Evolutionary conservation across 1,284 basidiomycete genomes (phyloP).

Genomic region (Heimioporus retisporus): DNA sequence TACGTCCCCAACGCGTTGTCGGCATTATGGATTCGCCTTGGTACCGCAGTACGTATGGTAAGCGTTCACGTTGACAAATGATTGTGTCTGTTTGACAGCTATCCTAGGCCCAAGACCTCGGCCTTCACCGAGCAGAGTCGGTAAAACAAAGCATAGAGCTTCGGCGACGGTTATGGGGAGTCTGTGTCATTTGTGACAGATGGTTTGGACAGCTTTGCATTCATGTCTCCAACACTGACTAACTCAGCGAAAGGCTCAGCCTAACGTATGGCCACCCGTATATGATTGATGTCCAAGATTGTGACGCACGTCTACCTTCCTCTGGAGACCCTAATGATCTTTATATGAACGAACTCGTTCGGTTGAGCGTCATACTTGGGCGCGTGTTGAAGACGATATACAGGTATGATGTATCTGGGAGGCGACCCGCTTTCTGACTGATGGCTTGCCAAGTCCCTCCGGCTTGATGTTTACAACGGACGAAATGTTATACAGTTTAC

Average conservation of each 20-base stretch:
- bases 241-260: slow-evolving; percentile 65
- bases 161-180: slow-evolving; percentile 89
- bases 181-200: slow-evolving; percentile 91
- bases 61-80: slow-evolving; percentile 33
- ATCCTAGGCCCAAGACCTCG: slow-evolving; percentile 89
- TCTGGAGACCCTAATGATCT: slow-evolving; percentile 78
- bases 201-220: slow-evolving; percentile 64
- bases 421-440: slow-evolving; percentile 11
- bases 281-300: slow-evolving; percentile 95
- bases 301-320: slow-evolving; percentile 90
- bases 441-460: slow-evolving; percentile 69
- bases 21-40: slow-evolving; percentile 81
- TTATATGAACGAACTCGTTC: slow-evolving; percentile 89
- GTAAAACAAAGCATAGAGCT: slow-evolving; percentile 85
- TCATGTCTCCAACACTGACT: slow-evolving; percentile 16
- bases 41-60: slow-evolving; percentile 89
- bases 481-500: slow-evolving; percentile 74
- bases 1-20: slow-evolving; percentile 83
- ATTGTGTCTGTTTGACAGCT: slow-evolving; percentile 21
- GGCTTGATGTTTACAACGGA: slow-evolving; percentile 88
- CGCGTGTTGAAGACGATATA: slow-evolving; percentile 93
- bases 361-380: slow-evolving; percentile 89
- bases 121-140: slow-evolving; percentile 88
- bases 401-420: slow-evolving; percentile 57
- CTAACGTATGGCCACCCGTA: slow-evolving; percentile 87